Evolutionary conservation across 306 rosid genomes (phyloP).

Genomic region (Quercus cerris): DNA sequence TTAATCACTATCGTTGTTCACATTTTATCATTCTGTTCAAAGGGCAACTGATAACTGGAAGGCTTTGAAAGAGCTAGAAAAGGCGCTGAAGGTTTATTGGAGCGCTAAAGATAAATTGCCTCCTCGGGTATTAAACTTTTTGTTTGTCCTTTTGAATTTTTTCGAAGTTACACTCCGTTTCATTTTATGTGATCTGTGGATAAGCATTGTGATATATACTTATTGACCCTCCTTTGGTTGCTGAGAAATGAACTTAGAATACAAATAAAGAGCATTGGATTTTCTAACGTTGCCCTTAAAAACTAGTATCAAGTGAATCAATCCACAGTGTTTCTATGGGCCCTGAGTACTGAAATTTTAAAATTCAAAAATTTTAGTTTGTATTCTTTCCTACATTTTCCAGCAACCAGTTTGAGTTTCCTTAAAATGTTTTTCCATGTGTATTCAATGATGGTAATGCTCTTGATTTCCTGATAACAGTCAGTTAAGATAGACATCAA

Average conservation of each 20-base stretch:
- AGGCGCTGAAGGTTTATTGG: slow-evolving; percentile 82
- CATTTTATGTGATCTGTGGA: not conserved
- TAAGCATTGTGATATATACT: not conserved
- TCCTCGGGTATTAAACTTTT: slow-evolving; percentile 64
- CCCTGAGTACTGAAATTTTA: not conserved
- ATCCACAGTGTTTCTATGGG: not conserved
- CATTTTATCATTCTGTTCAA: slow-evolving; percentile 5
- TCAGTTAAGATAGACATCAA: slow-evolving; percentile 81
- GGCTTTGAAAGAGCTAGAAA: slow-evolving; percentile 83
- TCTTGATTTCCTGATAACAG: slow-evolving; percentile 35
- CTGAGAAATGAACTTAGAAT: not conserved
- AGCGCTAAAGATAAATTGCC: slow-evolving; percentile 81
- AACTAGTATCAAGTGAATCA: not conserved
- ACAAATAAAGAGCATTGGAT: not conserved
- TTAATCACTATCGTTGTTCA: not conserved
- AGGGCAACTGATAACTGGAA: slow-evolving; percentile 90
- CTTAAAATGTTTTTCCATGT: not conserved
- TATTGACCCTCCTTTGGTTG: not conserved
- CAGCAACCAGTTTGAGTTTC: not conserved
- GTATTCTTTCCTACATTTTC: not conserved
- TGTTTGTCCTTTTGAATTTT: not conserved
- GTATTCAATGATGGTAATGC: slow-evolving; percentile 4
- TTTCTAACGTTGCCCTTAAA: not conserved
- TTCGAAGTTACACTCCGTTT: not conserved
- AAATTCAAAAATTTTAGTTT: not conserved